Base-by-base conservation (phyloP, 139 green algal species). In the Edaphochlamys debaryana region DNA sequence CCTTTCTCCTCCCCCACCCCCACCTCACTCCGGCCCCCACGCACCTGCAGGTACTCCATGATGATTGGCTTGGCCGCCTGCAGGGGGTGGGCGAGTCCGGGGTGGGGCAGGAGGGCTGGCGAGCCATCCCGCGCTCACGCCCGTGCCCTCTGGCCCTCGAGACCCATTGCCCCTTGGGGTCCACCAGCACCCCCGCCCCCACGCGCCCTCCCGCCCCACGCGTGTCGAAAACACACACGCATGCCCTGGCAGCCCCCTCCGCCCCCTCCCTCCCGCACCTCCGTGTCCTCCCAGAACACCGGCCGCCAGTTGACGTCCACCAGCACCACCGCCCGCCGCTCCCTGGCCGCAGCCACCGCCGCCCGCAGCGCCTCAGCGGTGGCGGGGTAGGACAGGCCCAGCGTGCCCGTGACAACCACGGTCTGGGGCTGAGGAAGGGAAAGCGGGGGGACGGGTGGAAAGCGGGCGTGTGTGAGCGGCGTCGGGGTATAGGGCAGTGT, bases 251-350 rank as follows among this genome's bases (percentile, higher is more conserved):
- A n/a, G n/a, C 66, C 66, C 66, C 66, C 30, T 34, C 37, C 66
- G n/a, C 94, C 87, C 0, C 60, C 80, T 11, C 77, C 23, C 63
- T 72, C 75, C 30, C 89, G 88, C 58, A 81, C 68, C 20, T 82
- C 79, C 15, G 72, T 66, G 76, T 95, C 88, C 0, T 79, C 69
- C 91, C 93, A 98, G 80, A 98, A 98, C 52, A 98, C 95, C 0
- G 94, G 93, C 30, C 95, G 86, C 95, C 95, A 98, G 89, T 98
- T 98, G 56, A 98, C 92, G 73, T 98, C 95, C 6, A 98, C 85
- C 27, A 98, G 80, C 67, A 97, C 87, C 30, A 74, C 64, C 5
- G 73, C 66, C 0, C 87, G 78, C 5, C 45, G 70, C 34, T 70
- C 67, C 22, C 81, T 73, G 0, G 92, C 93, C 1, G 70, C 36